Evolutionary conservation across 116 monocot species (phyloP).

Genomic region (Cymodocea nodosa): DNA sequence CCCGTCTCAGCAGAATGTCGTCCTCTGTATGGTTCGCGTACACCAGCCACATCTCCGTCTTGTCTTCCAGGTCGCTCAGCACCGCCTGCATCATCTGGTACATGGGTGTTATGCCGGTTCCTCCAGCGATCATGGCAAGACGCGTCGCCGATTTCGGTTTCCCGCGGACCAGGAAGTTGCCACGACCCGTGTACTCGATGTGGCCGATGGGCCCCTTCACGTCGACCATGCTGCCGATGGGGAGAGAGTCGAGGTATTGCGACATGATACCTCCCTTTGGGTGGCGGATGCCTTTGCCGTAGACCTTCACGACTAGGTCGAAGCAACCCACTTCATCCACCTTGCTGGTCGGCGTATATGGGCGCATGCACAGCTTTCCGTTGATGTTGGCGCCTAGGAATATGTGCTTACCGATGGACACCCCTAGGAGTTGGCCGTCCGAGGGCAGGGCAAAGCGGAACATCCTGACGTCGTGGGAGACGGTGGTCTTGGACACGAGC

Average conservation of each 20-base stretch:
- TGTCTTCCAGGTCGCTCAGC: slow-evolving; percentile 48
- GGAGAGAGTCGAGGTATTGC: slow-evolving; percentile 58
- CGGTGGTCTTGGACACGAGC: slow-evolving; percentile 35
- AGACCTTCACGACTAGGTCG: slow-evolving; percentile 70
- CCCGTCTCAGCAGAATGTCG: slow-evolving; percentile 61
- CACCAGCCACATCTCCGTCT: slow-evolving; percentile 61
- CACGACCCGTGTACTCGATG: slow-evolving; percentile 68
- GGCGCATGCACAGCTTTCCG: slow-evolving; percentile 72
- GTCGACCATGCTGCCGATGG: slow-evolving; percentile 33
- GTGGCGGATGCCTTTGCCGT: slow-evolving; percentile 45
- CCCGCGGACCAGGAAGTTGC: slow-evolving; percentile 48
- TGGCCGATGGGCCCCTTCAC: slow-evolving; percentile 74
- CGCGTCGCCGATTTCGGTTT: slow-evolving; percentile 31
- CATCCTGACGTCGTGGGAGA: slow-evolving; percentile 52
- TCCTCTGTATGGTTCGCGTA: slow-evolving; percentile 73
- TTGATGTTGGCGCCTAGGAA: slow-evolving; percentile 50
- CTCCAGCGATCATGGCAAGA: slow-evolving; percentile 73
- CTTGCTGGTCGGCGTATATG: slow-evolving; percentile 77
- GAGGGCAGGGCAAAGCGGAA: slow-evolving; percentile 72
- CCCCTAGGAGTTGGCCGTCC: slow-evolving; percentile 41
- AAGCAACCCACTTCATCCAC: slow-evolving; percentile 55
- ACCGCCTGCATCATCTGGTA: slow-evolving; percentile 84
- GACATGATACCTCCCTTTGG: slow-evolving; percentile 84
- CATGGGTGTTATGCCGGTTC: slow-evolving; percentile 80
- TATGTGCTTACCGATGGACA: slow-evolving; percentile 75